A percentile compares a stretch with the other conserved stretches of the same genome.
These are phyloP conservation scores for Monosporascus sp. DNA, from an alignment of 2,329 filamentous ascomycete genomes.

Conservation along the genomic window DNA sequence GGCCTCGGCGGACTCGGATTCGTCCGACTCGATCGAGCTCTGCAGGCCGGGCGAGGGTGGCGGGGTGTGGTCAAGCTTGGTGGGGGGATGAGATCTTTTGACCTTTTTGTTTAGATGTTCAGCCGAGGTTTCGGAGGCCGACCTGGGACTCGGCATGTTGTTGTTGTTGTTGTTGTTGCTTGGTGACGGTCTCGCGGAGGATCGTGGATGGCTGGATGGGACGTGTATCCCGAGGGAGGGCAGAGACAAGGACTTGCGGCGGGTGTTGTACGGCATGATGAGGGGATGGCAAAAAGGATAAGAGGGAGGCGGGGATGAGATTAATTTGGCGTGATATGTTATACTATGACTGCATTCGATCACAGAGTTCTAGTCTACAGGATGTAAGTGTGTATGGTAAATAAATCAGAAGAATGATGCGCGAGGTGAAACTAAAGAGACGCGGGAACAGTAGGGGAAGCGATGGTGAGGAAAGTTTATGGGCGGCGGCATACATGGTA, in stretches of 20 bases:
- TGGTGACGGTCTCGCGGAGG: constrained; percentile 38
- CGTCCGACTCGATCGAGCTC: constrained; percentile 35
- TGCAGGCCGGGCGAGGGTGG: constrained; percentile 63
- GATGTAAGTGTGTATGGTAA: too few species aligned
- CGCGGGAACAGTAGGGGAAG: neutral
- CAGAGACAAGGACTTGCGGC: constrained; percentile 90
- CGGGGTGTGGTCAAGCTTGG: constrained; percentile 67
- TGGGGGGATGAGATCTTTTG: constrained; percentile 66
- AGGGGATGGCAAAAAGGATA: constrained; percentile 4
- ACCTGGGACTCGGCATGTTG: constrained; percentile 24
- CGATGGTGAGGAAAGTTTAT: too few species aligned
- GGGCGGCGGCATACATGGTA: too few species aligned
- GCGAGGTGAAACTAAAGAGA: neutral
- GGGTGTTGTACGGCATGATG: constrained; percentile 89
- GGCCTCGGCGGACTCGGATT: constrained; percentile 27
- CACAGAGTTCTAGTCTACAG: too few species aligned
- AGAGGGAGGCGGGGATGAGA: neutral
- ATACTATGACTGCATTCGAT: too few species aligned
- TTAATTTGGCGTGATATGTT: too few species aligned
- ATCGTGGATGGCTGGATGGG: constrained; percentile 49
- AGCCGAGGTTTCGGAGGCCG: constrained; percentile 23
- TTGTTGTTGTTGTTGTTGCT: constrained; percentile 12
- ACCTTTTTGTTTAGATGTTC: constrained; percentile 56
- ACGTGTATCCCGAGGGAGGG: constrained; percentile 90
- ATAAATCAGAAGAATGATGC: too few species aligned